phyloP scores from a whole-genome alignment of 2,329 filamentous ascomycete genomes.

The Diplodia sapinea region DNA sequence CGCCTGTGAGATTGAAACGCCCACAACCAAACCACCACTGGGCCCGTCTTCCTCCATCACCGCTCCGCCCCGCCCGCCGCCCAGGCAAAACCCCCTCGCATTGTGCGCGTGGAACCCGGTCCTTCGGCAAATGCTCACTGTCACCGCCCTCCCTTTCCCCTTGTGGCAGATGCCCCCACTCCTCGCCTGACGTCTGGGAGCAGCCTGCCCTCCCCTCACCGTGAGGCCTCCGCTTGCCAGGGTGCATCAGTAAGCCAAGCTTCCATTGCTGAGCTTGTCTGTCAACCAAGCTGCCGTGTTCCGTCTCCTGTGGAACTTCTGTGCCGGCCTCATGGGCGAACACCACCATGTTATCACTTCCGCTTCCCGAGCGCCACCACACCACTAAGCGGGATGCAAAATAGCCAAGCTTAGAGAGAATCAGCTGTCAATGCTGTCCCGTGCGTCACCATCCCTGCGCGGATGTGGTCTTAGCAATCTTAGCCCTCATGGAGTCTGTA shows the following conservation, averaged over 20 bases:
- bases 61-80: conserved; percentile 19
- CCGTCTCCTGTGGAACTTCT: conserved; percentile 11
- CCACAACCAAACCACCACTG: not conserved
- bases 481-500: conserved; percentile 22
- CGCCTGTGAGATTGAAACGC: conserved; percentile 14
- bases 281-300: not conserved
- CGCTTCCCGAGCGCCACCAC: not conserved
- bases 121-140: not conserved
- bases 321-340: not conserved
- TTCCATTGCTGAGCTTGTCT: conserved; percentile 13
- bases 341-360: not conserved
- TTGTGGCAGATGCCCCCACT: conserved; percentile 2
- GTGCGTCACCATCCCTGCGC: conserved; percentile 12
- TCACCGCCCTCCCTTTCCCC: not conserved
- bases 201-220: not conserved
- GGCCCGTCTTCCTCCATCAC: not conserved
- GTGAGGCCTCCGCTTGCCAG: not conserved
- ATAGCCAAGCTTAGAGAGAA: conserved; percentile 19
- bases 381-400: not conserved
- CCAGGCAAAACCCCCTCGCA: conserved; percentile 4
- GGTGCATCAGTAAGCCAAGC: conserved; percentile 9
- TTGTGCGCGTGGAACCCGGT: not conserved
- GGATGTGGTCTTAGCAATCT: conserved; percentile 20
- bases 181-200: not conserved
- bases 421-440: not conserved